Base-by-base conservation (phyloP, 2,329 filamentous ascomycete species). In the Cladosporium cucumerinum region DNA sequence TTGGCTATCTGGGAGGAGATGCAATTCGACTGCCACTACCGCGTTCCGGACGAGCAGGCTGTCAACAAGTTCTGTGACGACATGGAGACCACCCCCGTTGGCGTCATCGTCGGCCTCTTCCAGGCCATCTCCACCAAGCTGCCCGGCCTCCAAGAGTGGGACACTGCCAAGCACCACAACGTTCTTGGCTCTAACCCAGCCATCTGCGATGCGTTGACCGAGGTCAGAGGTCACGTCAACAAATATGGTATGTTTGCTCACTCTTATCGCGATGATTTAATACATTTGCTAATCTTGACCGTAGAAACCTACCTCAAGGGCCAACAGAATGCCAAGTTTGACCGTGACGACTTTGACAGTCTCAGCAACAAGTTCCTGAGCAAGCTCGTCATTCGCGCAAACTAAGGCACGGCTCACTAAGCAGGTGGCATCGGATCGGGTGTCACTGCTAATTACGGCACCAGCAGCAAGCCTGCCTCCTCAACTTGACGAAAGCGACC, bases 1-100 rank as follows among this genome's bases (percentile, higher is more conserved):
- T 85, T 98, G 57, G 92, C 92, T 12, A 92, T 98, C 23, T 98
- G 94, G 94, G 94, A 98, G 78, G 90, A 97, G 84, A 97, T 98
- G 88, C 93, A 98, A 78, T 98, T 97, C 75, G 94, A 98, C 81
- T 96, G 91, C 84, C 92, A 97, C 81, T 98, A 97, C 84, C 90
- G 94, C 61, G 89, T 96, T 3, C 92, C 91, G 5, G 93, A 97
- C 76, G 85, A 90, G 62, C 84, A 86, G 58, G 90, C 90, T 5
- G 93, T 97, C 68, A 88, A 94, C 75, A 97, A 96, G 81, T 98
- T 98, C 84, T 97, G 93, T 83, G 87, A 83, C 65, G 94, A 98
- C 75, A 98, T 98, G 94, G 94, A 98, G 82, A 91, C 90, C 11
- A 96, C 91, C 8, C 94, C 94, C 0, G 93, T 98, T 49, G 94